Evolutionary conservation across 2,329 filamentous ascomycete genomes (phyloP).

Genomic region (Leptographium procerum): DNA sequence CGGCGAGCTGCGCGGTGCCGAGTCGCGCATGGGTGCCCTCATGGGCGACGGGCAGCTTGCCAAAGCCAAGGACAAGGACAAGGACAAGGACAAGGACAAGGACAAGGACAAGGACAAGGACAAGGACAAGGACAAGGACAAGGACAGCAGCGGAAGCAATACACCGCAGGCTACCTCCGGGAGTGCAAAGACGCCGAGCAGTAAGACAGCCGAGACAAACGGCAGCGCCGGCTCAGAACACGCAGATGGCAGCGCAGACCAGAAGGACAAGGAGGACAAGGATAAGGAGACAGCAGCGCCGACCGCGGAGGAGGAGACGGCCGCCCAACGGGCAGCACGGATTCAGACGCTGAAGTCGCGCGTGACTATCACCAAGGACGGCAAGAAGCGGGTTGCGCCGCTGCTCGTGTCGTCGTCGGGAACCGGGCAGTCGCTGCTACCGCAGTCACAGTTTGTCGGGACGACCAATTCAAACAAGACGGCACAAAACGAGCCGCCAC

Average conservation of each 20-base stretch:
- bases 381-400: slow-evolving; percentile 90
- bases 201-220: slow-evolving; percentile 17
- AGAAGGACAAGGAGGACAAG: slow-evolving; percentile 22
- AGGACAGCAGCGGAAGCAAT: neutral
- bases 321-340: slow-evolving; percentile 41
- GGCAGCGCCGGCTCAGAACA: neutral
- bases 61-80: slow-evolving; percentile 29
- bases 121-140: slow-evolving; percentile 15
- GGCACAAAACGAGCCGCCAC: slow-evolving; percentile 59
- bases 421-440: slow-evolving; percentile 75
- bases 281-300: slow-evolving; percentile 14
- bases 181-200: slow-evolving; percentile 1
- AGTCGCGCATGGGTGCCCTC: slow-evolving; percentile 94
- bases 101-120: slow-evolving; percentile 13
- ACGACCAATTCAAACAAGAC: slow-evolving; percentile 45
- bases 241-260: slow-evolving; percentile 11
- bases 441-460: slow-evolving; percentile 78
- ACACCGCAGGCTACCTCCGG: neutral
- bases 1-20: slow-evolving; percentile 76
- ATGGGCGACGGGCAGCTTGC: slow-evolving; percentile 71
- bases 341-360: slow-evolving; percentile 66
- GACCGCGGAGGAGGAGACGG: slow-evolving; percentile 30
- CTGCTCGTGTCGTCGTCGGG: slow-evolving; percentile 84
- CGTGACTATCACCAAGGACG: slow-evolving; percentile 91
- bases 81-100: slow-evolving; percentile 15